Conservation (phyloP, 768 basidiomycete species). For the Tulasnella sp. region DNA sequence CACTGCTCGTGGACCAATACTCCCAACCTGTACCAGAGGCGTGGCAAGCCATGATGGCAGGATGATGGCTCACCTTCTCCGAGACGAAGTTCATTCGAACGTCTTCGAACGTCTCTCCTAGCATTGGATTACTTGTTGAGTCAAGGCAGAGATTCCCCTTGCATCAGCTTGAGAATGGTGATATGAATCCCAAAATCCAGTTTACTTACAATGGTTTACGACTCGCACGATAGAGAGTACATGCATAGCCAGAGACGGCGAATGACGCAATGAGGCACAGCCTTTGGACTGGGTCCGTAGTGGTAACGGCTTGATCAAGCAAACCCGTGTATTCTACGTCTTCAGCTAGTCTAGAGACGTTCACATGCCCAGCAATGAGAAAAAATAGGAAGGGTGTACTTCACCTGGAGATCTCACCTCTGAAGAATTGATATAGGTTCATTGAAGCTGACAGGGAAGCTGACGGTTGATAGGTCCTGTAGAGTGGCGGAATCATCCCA, state of each 20-base stretch:
- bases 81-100: constrained; percentile 40
- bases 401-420: constrained; percentile 35
- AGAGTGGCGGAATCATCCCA: background rate
- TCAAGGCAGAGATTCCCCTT: constrained; percentile 15
- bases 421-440: constrained; percentile 79
- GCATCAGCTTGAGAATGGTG: no score
- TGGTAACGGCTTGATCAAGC: constrained; percentile 50
- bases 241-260: constrained; percentile 73
- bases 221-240: constrained; percentile 66
- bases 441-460: constrained; percentile 84
- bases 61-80: constrained; percentile 27
- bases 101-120: constrained; percentile 83
- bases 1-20: constrained; percentile 61
- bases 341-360: constrained; percentile 40
- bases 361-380: background rate
- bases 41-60: constrained; percentile 70
- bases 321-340: constrained; percentile 70
- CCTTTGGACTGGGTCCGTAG: constrained; percentile 49
- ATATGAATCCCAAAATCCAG: no score
- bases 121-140: constrained; percentile 77
- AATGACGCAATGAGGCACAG: constrained; percentile 74
- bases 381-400: background rate
- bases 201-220: constrained; percentile 81
- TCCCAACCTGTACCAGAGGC: constrained; percentile 73
- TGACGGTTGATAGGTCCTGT: constrained; percentile 70